A percentile compares a stretch with the other conserved stretches of the same genome.
phyloP scores from a whole-genome alignment of 169 alveolate species.

The Plasmodium adleri region DNA sequence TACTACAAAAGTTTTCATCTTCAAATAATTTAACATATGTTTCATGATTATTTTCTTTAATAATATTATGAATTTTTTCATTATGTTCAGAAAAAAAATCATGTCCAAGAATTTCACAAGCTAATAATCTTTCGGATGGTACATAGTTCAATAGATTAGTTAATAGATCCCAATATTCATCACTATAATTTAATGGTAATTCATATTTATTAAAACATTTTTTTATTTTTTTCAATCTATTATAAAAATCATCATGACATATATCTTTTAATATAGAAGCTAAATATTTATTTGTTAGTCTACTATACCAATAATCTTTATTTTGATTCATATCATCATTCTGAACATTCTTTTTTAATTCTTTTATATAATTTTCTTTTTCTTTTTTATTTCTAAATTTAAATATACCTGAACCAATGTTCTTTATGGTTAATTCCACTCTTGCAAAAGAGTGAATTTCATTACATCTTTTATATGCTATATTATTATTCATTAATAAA shows the following conservation, averaged over 20 bases:
- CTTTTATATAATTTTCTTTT: conserved; percentile 58
- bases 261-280: conserved; percentile 61
- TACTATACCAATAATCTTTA: conserved; percentile 70
- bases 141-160: conserved; percentile 64
- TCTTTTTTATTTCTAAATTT: conserved; percentile 52
- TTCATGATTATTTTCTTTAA: conserved; percentile 4
- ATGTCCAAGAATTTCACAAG: conserved; percentile 76
- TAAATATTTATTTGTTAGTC: conserved; percentile 74
- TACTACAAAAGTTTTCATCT: conserved; percentile 15
- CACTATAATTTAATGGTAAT: conserved; percentile 67
- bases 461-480: conserved; percentile 6
- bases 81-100: conserved; percentile 40
- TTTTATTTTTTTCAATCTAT: conserved; percentile 57
- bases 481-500: conserved; percentile 56
- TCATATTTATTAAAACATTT: conserved; percentile 55
- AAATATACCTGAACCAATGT: conserved; percentile 72
- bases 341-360: conserved; percentile 27
- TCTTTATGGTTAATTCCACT: conserved; percentile 41
- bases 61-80: conserved; percentile 61
- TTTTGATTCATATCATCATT: conserved; percentile 72
- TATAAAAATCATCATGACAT: conserved; percentile 39
- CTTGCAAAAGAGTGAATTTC: conserved; percentile 34
- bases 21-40: conserved; percentile 14
- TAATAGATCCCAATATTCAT: conserved; percentile 71
- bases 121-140: conserved; percentile 73